Evolutionary conservation across 1,139 yeast species (phyloP).

Genomic region (Magnusiomyces tetraspermus): DNA sequence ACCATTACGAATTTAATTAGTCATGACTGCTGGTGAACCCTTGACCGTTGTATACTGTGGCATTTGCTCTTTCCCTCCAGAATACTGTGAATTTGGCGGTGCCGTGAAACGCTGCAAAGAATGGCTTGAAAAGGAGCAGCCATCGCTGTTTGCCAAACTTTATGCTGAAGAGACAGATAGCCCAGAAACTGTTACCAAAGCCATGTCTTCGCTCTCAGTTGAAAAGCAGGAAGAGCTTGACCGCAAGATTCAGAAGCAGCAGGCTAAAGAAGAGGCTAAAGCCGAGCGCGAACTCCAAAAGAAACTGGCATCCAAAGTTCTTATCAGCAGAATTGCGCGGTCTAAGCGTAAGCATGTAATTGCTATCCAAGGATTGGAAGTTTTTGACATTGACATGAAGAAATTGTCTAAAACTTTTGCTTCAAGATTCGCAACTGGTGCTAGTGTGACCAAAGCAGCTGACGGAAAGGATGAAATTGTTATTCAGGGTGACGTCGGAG

Average conservation of each 20-base stretch:
- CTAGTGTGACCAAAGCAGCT: slow-evolving; percentile 83
- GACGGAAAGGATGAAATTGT: slow-evolving; percentile 89
- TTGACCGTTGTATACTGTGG: slow-evolving; percentile 56
- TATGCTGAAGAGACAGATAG: slow-evolving; percentile 40
- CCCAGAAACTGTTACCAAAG: slow-evolving; percentile 34
- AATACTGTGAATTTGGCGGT: slow-evolving; percentile 89
- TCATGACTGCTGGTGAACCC: slow-evolving; percentile 8
- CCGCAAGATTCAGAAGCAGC: slow-evolving; percentile 74
- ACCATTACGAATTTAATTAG: background rate
- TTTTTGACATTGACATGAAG: slow-evolving; percentile 78
- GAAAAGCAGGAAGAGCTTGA: slow-evolving; percentile 79
- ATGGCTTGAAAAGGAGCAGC: slow-evolving; percentile 60
- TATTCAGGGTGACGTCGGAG: slow-evolving; percentile 93
- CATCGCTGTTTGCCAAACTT: slow-evolving; percentile 47
- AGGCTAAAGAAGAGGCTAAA: slow-evolving; percentile 81
- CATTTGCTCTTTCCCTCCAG: slow-evolving; percentile 81
- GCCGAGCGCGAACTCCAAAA: slow-evolving; percentile 77
- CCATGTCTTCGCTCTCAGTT: slow-evolving; percentile 47
- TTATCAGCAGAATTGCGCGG: slow-evolving; percentile 80
- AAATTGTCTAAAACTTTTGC: slow-evolving; percentile 88
- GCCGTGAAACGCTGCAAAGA: slow-evolving; percentile 71
- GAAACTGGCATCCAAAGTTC: slow-evolving; percentile 68
- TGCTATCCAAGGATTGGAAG: slow-evolving; percentile 80
- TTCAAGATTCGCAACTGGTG: slow-evolving; percentile 92
- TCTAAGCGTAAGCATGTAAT: slow-evolving; percentile 83